Base-by-base conservation (phyloP, 129 eudicot genomes). In the Arctium lappa region DNA sequence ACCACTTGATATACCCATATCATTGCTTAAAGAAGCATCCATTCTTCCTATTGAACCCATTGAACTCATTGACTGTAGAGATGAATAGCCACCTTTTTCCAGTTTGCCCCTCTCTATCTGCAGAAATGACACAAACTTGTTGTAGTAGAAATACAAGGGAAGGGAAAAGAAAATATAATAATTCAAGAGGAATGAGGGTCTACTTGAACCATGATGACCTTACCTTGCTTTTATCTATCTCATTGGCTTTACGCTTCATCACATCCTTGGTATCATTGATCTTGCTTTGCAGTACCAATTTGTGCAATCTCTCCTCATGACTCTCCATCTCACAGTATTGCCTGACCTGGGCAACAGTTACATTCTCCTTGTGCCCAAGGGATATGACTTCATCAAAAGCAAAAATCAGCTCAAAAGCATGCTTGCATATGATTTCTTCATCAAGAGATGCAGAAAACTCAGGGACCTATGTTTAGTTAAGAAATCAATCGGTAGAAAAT, bases 271-370 rank as follows among this genome's bases (percentile, higher is more conserved):
- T 91, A 31, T 91, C 97, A 80, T 85, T 88, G 46, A 91, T 93
- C 88, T 93, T 95, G 85, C 94, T 93, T 78, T 90, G 92, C 66
- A 87, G 8, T 36, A 89, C 91, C 88, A 90, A 80, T 88, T 91
- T 93, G 89, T 95, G 95, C 86, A 90, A 83, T 81, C 88, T 91
- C 81, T 95, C 98, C 78, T 95, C 99, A 18, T 90, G 95, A 82
- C 97, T 95, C 87, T 91, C 98, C 98, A 93, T 95, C 88, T 95
- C 98, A 88, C 97, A 89, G 88, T 93, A 93, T 86, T 95, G 98
- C 78, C 93, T 91, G 77, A 95, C 98, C 81, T 95, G 97, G 7
- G 92, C 81, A 85, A 95, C 90, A 34, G 99, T 93, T 15, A 96
- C 97, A 85, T 88, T 90, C 79, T 96, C 98, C 85, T 89, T 93